Evolutionary conservation across 2,329 filamentous ascomycete species (phyloP).

Genomic region (Hymenoscyphus occultus): DNA sequence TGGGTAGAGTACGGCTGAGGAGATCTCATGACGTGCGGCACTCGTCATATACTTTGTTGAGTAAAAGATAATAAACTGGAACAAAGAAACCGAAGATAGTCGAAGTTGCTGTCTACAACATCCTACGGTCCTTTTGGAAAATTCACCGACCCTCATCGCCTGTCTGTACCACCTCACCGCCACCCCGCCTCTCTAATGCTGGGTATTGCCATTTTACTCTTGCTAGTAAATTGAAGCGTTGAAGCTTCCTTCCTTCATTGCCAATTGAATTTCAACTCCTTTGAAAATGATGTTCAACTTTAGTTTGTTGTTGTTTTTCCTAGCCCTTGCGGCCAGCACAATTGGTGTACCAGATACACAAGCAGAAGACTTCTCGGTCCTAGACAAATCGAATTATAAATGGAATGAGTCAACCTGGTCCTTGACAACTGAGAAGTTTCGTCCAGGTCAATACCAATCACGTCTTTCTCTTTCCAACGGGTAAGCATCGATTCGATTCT

Average conservation of each 20-base stretch:
- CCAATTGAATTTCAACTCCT: neutral
- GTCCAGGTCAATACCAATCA: constrained; percentile 35
- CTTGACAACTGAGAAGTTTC: constrained; percentile 28
- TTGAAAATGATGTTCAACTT: neutral
- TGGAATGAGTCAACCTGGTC: constrained; percentile 35
- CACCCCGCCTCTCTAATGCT: neutral
- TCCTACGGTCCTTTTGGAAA: neutral
- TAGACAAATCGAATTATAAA: constrained; percentile 22
- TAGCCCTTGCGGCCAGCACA: neutral
- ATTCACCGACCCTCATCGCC: neutral
- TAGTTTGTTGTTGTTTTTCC: neutral
- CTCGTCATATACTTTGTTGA: neutral
- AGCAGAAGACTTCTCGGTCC: constrained; percentile 33
- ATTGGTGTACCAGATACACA: constrained; percentile 7
- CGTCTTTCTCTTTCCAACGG: constrained; percentile 36
- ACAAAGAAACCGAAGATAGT: neutral
- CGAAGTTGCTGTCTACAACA: neutral
- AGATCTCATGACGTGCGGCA: neutral
- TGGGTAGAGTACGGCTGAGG: neutral
- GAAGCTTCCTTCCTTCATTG: neutral
- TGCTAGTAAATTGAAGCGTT: neutral
- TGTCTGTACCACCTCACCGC: neutral
- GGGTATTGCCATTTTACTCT: neutral
- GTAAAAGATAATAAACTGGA: neutral
- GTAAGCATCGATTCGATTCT: constrained; percentile 19